Evolutionary conservation across 2,329 filamentous ascomycete genomes (phyloP).

Genomic region (Fusarium sp.): DNA sequence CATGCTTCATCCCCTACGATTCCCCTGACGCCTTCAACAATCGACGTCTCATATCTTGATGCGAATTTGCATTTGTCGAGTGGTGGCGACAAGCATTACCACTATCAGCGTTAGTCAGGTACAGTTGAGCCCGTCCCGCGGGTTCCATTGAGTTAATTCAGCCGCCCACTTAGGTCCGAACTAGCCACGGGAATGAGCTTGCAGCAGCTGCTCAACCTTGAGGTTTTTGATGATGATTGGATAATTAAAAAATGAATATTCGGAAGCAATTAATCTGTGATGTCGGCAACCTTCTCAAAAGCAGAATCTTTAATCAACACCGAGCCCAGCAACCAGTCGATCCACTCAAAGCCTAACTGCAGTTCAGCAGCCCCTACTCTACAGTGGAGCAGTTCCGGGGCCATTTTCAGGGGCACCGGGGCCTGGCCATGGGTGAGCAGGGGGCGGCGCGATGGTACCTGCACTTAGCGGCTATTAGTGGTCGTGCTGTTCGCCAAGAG

Average conservation of each 20-base stretch:
- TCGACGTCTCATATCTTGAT: neutral
- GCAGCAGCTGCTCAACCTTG: neutral
- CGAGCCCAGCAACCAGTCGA: slow-evolving; percentile 7
- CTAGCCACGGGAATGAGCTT: slow-evolving; percentile 11
- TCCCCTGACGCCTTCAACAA: neutral
- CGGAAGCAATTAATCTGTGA: slow-evolving; percentile 5
- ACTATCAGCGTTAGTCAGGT: slow-evolving; percentile 31
- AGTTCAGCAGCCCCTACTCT: slow-evolving; percentile 20
- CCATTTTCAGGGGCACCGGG: slow-evolving; percentile 26
- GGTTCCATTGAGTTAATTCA: slow-evolving; percentile 1
- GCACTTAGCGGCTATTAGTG: slow-evolving; percentile 43
- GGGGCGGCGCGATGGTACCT: slow-evolving; percentile 41
- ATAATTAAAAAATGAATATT: slow-evolving; percentile 6
- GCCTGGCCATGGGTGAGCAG: slow-evolving; percentile 18
- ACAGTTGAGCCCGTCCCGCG: slow-evolving; percentile 23
- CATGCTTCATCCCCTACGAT: neutral
- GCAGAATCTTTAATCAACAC: slow-evolving; percentile 11
- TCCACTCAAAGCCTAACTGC: slow-evolving; percentile 14
- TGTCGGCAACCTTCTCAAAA: slow-evolving; percentile 4
- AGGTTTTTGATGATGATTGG: slow-evolving; percentile 14
- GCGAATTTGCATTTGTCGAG: neutral
- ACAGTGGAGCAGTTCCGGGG: slow-evolving; percentile 18
- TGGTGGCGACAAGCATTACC: slow-evolving; percentile 35
- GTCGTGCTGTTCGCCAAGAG: slow-evolving; percentile 34
- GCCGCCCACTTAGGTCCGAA: slow-evolving; percentile 23